Evolutionary conservation across 805 yeast genomes (phyloP), one percentile per base, ranked within the genome.

Genomic region (Suhomyces canberraensis): DNA sequence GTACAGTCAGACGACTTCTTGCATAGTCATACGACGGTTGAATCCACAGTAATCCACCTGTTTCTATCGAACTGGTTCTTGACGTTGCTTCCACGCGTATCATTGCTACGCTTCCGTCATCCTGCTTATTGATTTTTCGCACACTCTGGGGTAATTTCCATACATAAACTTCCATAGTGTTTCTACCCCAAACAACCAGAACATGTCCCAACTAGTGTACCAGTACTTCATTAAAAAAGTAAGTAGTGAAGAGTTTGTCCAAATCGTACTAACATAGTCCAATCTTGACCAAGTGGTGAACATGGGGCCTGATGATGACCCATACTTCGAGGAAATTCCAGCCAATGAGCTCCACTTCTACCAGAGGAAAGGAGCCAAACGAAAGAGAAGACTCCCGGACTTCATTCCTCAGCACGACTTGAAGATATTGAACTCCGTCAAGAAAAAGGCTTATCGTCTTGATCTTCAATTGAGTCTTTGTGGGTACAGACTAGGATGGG

Each of bases 401-500:
- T 50, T 55, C 37, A 61, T 67, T 20, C 62, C 66, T 2, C 33
- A 48, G 13, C 41, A 59, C 8, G 72, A 67, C 34, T 45, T 58
- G 33, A 56, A 61, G 36, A 46, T 65, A 4, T 51, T 67, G 29
- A 51, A 64, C 25, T 55, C 64, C 1, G 66, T 66, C 27, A 66
- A 60, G 43, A 42, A 56, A 9, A 54, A 52, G 37, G 71, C 73
- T 8, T 66, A 66, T 39, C 45, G 68, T 16, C 49, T 65, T 27
- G 73, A 67, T 42, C 50, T 66, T 34, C 71, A 61, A 41, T 52
- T 66, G 42, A 58, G 66, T 35, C 16, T 65, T 11, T 65, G 71
- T 45, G 73, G 73, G 3, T 33, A 60, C 3, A 48, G 71, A 28
- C 35, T 66, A 7, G 73, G 73, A 4, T 66, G 71, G 72, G 67